Evolutionary conservation across 768 basidiomycete genomes (phyloP).

Genomic region (Hygrophorus russula): DNA sequence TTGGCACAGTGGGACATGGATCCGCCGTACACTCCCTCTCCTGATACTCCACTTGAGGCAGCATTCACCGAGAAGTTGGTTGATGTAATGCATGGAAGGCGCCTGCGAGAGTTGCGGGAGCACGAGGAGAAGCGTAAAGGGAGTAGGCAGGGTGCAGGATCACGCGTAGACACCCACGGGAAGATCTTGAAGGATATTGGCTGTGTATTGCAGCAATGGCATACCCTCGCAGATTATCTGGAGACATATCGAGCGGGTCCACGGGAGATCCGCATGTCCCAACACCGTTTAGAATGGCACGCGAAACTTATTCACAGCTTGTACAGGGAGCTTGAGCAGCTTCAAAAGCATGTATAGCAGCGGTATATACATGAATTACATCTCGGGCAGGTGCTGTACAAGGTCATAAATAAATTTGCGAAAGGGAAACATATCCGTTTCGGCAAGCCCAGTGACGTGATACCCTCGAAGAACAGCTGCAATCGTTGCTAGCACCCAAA

Average conservation of each 20-base stretch:
- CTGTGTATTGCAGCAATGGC: not conserved
- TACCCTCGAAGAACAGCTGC: slow-evolving; percentile 5
- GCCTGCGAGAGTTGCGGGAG: not conserved
- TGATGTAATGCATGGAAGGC: slow-evolving; percentile 5
- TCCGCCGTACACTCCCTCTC: not conserved
- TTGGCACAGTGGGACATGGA: not conserved
- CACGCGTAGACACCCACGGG: not conserved
- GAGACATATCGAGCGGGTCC: not conserved
- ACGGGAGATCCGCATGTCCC: not conserved
- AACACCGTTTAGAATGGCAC: not conserved
- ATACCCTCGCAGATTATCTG: not conserved
- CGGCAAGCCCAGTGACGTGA: not conserved
- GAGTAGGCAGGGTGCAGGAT: not conserved
- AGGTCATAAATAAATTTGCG: too few species aligned
- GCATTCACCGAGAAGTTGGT: not conserved
- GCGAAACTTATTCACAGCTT: not conserved
- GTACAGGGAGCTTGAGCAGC: too few species aligned
- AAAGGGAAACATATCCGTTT: too few species aligned
- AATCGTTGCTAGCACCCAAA: slow-evolving; percentile 12
- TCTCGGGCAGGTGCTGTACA: too few species aligned
- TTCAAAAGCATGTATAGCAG: too few species aligned
- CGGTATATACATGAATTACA: too few species aligned
- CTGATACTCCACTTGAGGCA: not conserved
- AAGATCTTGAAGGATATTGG: not conserved
- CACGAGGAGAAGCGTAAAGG: not conserved